Percentiles rank a stretch among this genome's conserved stretches.
These are phyloP conservation scores for Carex arenaria DNA, from an alignment of 202 grass and related monocot species.

Conservation along the genomic window DNA sequence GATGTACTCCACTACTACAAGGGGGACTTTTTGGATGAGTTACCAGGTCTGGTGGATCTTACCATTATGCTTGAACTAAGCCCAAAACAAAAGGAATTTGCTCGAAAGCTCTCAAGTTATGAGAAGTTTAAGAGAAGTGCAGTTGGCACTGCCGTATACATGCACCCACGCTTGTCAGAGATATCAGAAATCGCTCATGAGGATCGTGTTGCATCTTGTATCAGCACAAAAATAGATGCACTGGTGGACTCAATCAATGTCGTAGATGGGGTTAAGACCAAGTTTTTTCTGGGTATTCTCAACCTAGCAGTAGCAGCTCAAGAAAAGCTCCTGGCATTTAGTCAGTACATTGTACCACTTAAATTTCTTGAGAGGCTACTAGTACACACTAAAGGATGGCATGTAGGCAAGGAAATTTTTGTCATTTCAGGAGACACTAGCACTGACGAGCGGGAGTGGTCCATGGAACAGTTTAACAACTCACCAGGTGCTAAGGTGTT, in stretches of 20 bases:
- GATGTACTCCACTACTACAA: conserved; percentile 96
- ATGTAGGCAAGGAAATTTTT: conserved; percentile 85
- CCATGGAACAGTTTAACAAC: conserved; percentile 73
- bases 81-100: conserved; percentile 51
- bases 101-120: conserved; percentile 47
- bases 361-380: conserved; percentile 85
- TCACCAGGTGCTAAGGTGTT: conserved; percentile 82
- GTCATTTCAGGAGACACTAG: conserved; percentile 66
- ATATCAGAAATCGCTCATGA: conserved; percentile 66
- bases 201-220: conserved; percentile 42
- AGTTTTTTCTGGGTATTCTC: conserved; percentile 80
- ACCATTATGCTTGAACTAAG: conserved; percentile 70
- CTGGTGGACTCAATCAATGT: conserved; percentile 49
- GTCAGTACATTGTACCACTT: conserved; percentile 82
- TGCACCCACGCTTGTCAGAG: conserved; percentile 64
- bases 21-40: conserved; percentile 91
- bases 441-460: conserved; percentile 62
- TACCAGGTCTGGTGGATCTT: conserved; percentile 83
- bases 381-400: conserved; percentile 73
- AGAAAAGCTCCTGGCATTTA: conserved; percentile 89
- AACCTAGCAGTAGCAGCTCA: conserved; percentile 60
- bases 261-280: conserved; percentile 75
- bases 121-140: conserved; percentile 77
- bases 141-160: conserved; percentile 56
- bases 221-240: conserved; percentile 43